These are phyloP conservation scores for Pezicula radicicola DNA, from an alignment of 2,329 filamentous ascomycete genomes.

Conservation along the genomic window DNA sequence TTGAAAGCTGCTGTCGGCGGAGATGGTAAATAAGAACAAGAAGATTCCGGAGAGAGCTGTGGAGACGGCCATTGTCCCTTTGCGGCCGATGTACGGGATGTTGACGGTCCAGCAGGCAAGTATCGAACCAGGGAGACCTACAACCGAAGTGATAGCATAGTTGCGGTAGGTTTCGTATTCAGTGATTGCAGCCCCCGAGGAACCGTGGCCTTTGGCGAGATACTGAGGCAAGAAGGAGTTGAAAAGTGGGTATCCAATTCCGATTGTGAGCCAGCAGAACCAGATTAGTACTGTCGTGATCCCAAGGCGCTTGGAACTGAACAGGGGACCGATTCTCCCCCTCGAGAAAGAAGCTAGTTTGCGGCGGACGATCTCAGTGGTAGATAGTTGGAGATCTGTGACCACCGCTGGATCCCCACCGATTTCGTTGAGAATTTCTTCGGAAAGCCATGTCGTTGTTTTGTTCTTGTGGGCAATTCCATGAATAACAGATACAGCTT, in stretches of 20 bases:
- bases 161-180: slow-evolving; percentile 64
- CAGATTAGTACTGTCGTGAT: slow-evolving; percentile 57
- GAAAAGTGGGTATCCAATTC: slow-evolving; percentile 85
- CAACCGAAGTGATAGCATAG: slow-evolving; percentile 76
- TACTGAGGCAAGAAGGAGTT: slow-evolving; percentile 90
- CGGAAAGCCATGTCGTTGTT: slow-evolving; percentile 71
- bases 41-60: slow-evolving; percentile 68
- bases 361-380: slow-evolving; percentile 14
- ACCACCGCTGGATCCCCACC: slow-evolving; percentile 32
- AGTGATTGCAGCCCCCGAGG: slow-evolving; percentile 32
- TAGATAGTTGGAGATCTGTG: slow-evolving; percentile 9
- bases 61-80: slow-evolving; percentile 66
- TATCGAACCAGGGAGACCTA: slow-evolving; percentile 74
- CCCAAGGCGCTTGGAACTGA: slow-evolving; percentile 49
- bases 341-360: slow-evolving; percentile 65
- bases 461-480: slow-evolving; percentile 72
- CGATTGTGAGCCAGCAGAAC: slow-evolving; percentile 81
- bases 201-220: slow-evolving; percentile 54
- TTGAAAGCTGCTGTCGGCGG: slow-evolving; percentile 53
- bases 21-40: slow-evolving; percentile 63
- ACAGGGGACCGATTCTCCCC: slow-evolving; percentile 65
- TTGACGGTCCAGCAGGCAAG: slow-evolving; percentile 72
- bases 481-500: slow-evolving; percentile 78
- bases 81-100: slow-evolving; percentile 63
- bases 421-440: slow-evolving; percentile 60